Evolutionary conservation across 192 early-diverging fungal genomes (phyloP), one percentile per base, ranked within the genome.

Genomic region (Gigaspora rosea): DNA sequence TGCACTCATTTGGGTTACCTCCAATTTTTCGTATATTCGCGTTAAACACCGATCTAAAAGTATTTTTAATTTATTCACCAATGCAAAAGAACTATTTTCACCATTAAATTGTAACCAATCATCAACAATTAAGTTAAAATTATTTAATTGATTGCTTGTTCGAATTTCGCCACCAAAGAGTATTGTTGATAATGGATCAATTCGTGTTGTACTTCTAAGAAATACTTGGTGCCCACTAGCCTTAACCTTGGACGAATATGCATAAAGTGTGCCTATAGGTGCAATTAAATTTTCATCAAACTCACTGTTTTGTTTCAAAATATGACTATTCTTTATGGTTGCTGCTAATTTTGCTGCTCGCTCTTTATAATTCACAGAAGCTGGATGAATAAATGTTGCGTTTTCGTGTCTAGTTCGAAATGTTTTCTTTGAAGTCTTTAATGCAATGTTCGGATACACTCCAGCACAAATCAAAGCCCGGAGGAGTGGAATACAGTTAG

Each of bases 401-500:
- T 80, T 82, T 64, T 84, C 83, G 35, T 84, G 80, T 2, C 81
- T 78, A 12, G 83, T 84, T 33, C 79, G 63, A 70, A 77, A 76
- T 22, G 78, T 80, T 66, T 81, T 82, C 47, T 84, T 84, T 66
- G 79, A 77, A 4, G 81, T 79, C 67, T 82, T 81, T 65, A 79
- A 62, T 35, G 83, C 82, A 22, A 84, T 66, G 54, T 95, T 94
- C 0, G 95, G 95, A 77, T 92, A 95, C 56, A 96, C 82, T 4
- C 95, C 96, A 10, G 95, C 95, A 69, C 92, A 87, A 18, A 98
- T 73, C 36, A 93, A 86, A 16, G 90, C 87, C 41, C 92, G 91
- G 47, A 97, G 79, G 16, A 98, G 78, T 49, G 86, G 85, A 32
- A 78, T 82, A 27, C 88, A 84, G 3, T 86, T 80, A 12, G 91